phyloP scores from a whole-genome alignment of 2,329 filamentous ascomycete genomes.

The Trichophyton verrucosum region DNA sequence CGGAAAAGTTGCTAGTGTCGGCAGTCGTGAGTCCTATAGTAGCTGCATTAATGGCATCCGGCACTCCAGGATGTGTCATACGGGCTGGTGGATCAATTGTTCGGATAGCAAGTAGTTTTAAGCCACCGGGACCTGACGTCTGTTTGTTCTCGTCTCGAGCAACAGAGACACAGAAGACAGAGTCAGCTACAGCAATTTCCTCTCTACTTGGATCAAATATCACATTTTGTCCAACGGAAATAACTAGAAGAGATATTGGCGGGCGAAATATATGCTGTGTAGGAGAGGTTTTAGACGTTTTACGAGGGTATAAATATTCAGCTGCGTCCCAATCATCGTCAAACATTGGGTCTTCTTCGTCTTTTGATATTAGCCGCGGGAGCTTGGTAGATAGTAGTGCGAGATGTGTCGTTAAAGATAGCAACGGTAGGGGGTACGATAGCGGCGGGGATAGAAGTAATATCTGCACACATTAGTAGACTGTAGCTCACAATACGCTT shows the following conservation, averaged over 20 bases:
- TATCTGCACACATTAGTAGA: conserved; percentile 46
- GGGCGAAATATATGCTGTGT: conserved; percentile 43
- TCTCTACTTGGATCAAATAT: conserved; percentile 88
- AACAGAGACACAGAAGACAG: conserved; percentile 74
- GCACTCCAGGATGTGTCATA: conserved; percentile 57
- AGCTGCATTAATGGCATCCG: conserved; percentile 50
- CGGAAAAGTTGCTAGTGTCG: conserved; percentile 23
- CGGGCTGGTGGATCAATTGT: conserved; percentile 64
- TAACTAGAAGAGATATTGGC: conserved; percentile 80
- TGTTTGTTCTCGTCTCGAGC: conserved; percentile 34
- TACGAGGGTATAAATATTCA: conserved; percentile 58
- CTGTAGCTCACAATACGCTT: conserved; percentile 1
- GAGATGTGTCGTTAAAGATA: conserved; percentile 86
- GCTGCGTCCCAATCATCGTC: conserved; percentile 94
- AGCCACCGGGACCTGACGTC: conserved; percentile 22
- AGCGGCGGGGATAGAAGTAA: conserved; percentile 84
- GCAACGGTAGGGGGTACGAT: conserved; percentile 82
- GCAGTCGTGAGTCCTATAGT: conserved; percentile 31
- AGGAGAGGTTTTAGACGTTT: conserved; percentile 13
- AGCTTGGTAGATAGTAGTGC: conserved; percentile 79
- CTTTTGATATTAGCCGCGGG: conserved; percentile 72
- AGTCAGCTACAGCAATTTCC: conserved; percentile 85
- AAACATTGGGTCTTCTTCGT: conserved; percentile 92
- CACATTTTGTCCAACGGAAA: conserved; percentile 73
- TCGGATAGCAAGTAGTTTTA: conserved; percentile 55